Evolutionary conservation across 208 protist genomes (phyloP), one percentile per base, ranked within the genome.

Genomic region (Naegleria gruberi): DNA sequence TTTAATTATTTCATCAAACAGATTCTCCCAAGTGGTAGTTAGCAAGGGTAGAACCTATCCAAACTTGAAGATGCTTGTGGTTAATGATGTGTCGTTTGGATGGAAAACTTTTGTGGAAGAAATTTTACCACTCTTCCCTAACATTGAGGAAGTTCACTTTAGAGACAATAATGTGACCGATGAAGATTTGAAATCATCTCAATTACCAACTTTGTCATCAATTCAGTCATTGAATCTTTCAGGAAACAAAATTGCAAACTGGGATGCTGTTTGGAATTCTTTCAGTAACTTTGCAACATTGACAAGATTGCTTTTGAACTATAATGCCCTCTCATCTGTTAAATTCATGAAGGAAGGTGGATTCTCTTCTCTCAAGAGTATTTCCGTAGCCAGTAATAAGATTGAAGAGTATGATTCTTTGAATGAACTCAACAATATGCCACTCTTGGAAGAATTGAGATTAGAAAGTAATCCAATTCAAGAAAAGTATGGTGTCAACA

Each of bases 391-490:
- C 4, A 23, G 44, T 30, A 84, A 84, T 45, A 42, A 84, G 23
- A 44, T 84, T 40, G 42, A 84, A 5, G 34, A 42, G 2, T 84
- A 26, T 6, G 81, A 84, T 46, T 40, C 37, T 41, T 30, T 84
- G 5, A 84, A 84, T 84, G 81, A 84, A 37, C 40, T 84, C 10
- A 84, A 84, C 40, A 84, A 84, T 34, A 45, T 84, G 42, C 41
- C 81, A 44, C 5, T 0, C 2, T 0, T 84, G 3, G 17, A 84
- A 17, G 81, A 84, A 84, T 17, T 84, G 41, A 41, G 81, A 44
- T 40, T 84, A 37, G 81, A 84, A 7, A 84, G 30, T 45, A 84
- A 84, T 84, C 8, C 40, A 19, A 84, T 84, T 44, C 42, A 42
- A 17, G 42, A 84, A 26, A 45, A 45, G 10, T 45, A 84, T 45